Percentiles rank a stretch among this genome's conserved stretches.
These are phyloP conservation scores for Crithidia bombi DNA, from an alignment of 208 protist genomes.

Conservation along the genomic window DNA sequence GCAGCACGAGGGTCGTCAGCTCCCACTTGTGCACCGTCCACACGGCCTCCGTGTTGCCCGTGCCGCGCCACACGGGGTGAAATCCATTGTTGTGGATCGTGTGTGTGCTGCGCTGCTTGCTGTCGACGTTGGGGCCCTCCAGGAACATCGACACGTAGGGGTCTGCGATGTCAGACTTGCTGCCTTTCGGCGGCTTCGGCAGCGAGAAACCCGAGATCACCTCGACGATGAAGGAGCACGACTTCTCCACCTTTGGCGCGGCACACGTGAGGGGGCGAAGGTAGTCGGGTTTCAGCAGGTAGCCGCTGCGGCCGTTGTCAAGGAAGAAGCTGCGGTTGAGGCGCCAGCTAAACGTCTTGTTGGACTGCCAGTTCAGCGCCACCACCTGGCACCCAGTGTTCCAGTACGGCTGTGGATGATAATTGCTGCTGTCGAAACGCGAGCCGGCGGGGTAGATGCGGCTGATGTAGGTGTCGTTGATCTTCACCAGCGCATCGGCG, in stretches of 20 bases:
- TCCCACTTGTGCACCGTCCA: conserved; percentile 57
- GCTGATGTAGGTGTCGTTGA: conserved; percentile 79
- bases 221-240: conserved; percentile 52
- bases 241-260: conserved; percentile 8
- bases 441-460: conserved; percentile 94
- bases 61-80: conserved; percentile 73
- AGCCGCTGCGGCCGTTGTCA: conserved; percentile 93
- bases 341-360: conserved; percentile 55
- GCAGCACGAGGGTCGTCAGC: conserved; percentile 64
- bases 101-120: conserved; percentile 34
- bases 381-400: conserved; percentile 87
- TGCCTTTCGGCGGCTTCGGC: conserved; percentile 47
- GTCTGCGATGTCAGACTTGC: conserved; percentile 62
- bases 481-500: conserved; percentile 34
- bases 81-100: conserved; percentile 73
- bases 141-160: conserved; percentile 63
- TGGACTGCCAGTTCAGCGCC: conserved; percentile 94
- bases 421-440: conserved; percentile 94
- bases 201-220: conserved; percentile 79
- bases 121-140: conserved; percentile 47
- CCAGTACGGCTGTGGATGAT: conserved; percentile 83
- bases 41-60: conserved; percentile 41
- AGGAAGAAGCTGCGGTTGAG: conserved; percentile 91
- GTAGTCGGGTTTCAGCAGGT: conserved; percentile 92
- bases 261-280: conserved; percentile 38